Base-by-base conservation (phyloP, 2,329 filamentous ascomycete species). In the Teratosphaeriaceae sp. region DNA sequence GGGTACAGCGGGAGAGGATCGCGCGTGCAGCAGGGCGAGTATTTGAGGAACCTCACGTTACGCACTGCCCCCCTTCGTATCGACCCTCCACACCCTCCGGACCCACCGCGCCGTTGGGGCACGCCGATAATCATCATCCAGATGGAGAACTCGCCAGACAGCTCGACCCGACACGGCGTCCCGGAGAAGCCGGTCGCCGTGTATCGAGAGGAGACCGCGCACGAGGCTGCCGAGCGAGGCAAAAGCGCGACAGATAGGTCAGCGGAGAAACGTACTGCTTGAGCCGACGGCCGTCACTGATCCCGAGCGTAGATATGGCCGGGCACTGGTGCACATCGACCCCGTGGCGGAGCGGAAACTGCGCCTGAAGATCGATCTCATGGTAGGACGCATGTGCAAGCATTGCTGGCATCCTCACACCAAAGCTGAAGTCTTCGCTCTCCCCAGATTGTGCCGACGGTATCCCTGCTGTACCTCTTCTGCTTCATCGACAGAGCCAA, bases 401-500 rank as follows among this genome's bases (percentile, higher is more conserved):
- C 24, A 27, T 27, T 8, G 24, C 24, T 8, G 24, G 8, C 8
- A n/a, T 34, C 8, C 16, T 11, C 7, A 34, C 6, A 34, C 30
- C 7, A 11, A 8, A 8, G 30, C 30, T 34, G 30, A 34, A 6
- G 12, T 9, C 15, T 6, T 20, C 27, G 29, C 13, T 27, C 24
- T 8, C 24, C 24, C 5, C 75, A 69, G 52, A 75, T 84, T 34
- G 68, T 85, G 0, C 82, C 83, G 0, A 83, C 78, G 0, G 80
- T 85, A 0, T 66, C 80, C 0, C 44, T 85, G 0, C 65, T 86
- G 3, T 86, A 85, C 53, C 70, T 85, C 0, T 85, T 85, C 55
- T 85, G 81, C 64, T 85, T 85, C 62, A 84, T 85, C 49, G 82
- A 85, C 53, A 73, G 82, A n/a, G 79, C 82, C 19, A 86, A 85